A percentile compares a stretch with the other conserved stretches of the same genome.
phyloP scores from a whole-genome alignment of 192 early-diverging fungal genomes.

The Physocladia obscura region DNA sequence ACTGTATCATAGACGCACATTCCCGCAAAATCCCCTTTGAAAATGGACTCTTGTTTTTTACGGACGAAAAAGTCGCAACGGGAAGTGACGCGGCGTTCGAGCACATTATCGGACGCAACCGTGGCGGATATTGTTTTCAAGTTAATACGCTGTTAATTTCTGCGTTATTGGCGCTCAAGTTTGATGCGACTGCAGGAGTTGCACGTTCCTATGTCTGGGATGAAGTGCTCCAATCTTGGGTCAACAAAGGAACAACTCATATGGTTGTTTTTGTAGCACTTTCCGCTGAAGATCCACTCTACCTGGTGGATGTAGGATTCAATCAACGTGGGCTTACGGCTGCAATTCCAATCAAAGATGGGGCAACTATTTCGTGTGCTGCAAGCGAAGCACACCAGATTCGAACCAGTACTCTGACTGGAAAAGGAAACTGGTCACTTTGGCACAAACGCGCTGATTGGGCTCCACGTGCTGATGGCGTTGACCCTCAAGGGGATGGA shows the following conservation, averaged over 20 bases:
- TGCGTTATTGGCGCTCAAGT: background rate
- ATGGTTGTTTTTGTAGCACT: background rate
- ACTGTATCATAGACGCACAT: background rate
- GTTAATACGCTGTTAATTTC: background rate
- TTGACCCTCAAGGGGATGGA: background rate
- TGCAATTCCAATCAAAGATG: background rate
- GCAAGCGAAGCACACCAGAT: background rate
- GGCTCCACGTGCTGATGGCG: background rate
- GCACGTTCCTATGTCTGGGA: background rate
- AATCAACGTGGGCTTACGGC: background rate
- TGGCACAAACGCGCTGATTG: background rate
- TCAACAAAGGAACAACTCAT: background rate
- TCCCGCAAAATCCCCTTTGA: background rate
- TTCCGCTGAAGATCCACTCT: background rate
- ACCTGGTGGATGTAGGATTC: background rate
- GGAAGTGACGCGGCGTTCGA: background rate
- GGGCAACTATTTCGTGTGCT: background rate
- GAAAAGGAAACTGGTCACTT: background rate
- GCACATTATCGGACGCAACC: background rate
- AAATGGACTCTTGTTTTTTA: background rate
- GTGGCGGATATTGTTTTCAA: constrained; percentile 12
- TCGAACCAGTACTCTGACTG: background rate
- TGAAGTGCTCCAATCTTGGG: background rate
- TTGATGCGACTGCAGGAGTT: background rate
- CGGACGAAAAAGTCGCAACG: background rate